Evolutionary conservation across 2,329 filamentous ascomycete genomes (phyloP), one percentile per base, ranked within the genome.

Genomic region (Fusarium chlamydosporum): DNA sequence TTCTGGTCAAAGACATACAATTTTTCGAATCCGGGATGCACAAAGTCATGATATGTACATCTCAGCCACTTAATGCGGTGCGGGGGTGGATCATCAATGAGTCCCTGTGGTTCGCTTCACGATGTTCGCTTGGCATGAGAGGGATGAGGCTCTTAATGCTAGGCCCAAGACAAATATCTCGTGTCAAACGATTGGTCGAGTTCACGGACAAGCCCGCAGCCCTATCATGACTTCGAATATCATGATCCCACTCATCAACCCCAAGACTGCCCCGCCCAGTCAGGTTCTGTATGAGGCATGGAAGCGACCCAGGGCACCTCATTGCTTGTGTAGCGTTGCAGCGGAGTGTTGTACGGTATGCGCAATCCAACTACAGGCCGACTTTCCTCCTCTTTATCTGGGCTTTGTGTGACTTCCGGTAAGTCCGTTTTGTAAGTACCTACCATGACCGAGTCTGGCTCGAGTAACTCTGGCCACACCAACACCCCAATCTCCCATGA

Each of bases 401-500:
- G 65, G 4, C 31, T 72, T 46, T 35, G 60, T 54, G 62, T 64
- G 3, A 71, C 61, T 0, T 72, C 71, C 3, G 89, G 88, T 23
- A 68, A 75, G 76, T 96, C 90, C 5, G 76, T 83, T 62, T 85
- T 83, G 77, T 94, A 95, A 1, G 87, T 87, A 2, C 88, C 88
- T 2, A 91, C 81, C 91, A 97, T 96, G 7, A 77, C 75, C 1
- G 84, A 83, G 0, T 76, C 77, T 26, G 83, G 78, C 10, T 79
- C 78, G 31, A 86, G 82, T 18, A 90, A 75, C 9, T 79, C 87
- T 1, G 94, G 93, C 92, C 93, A 96, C 1, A 97, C 85, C 46
- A 97, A 76, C 2, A 97, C 92, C 0, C 94, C 94, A 33, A 93
- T 86, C 77, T 97, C 94, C 82, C 91, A 97, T 31, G 92, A 96